These are phyloP conservation scores for Sugiyamaella paludigena DNA, from an alignment of 1,139 yeast species.

Conservation along the genomic window DNA sequence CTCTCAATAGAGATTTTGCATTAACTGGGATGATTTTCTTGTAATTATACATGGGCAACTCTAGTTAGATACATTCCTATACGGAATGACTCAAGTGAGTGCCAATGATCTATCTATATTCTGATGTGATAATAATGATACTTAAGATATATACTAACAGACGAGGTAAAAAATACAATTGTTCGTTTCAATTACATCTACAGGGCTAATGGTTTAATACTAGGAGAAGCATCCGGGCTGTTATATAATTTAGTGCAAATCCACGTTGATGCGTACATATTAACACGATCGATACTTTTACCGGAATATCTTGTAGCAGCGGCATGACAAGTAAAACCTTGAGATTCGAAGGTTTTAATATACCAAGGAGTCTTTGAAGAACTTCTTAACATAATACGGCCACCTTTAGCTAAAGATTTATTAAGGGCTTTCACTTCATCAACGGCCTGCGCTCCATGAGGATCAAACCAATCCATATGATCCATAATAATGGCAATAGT, in stretches of 20 bases:
- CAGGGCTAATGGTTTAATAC: conserved; percentile 12
- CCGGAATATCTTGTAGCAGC: conserved; percentile 67
- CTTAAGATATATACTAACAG: too few relatives aligned
- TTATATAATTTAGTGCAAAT: conserved; percentile 55
- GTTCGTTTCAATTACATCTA: not conserved
- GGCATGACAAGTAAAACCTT: conserved; percentile 65
- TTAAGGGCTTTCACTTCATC: conserved; percentile 64
- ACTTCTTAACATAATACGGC: conserved; percentile 73
- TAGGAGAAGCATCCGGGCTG: conserved; percentile 8
- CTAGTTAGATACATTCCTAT: too few relatives aligned
- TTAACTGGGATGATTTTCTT: too few relatives aligned
- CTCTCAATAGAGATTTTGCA: too few relatives aligned
- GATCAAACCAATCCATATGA: conserved; percentile 89
- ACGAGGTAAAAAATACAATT: not conserved
- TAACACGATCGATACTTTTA: conserved; percentile 68
- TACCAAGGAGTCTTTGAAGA: conserved; percentile 80
- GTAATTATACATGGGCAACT: too few relatives aligned
- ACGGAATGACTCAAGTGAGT: too few relatives aligned
- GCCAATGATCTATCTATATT: too few relatives aligned
- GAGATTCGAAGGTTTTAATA: conserved; percentile 59
- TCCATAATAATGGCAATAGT: conserved; percentile 85
- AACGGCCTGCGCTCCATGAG: conserved; percentile 59
- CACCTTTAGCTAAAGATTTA: conserved; percentile 62
- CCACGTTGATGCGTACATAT: conserved; percentile 90
- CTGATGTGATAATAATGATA: too few relatives aligned